phyloP scores from a whole-genome alignment of 352 stramenopile species.

The Phytophthora melonis region DNA sequence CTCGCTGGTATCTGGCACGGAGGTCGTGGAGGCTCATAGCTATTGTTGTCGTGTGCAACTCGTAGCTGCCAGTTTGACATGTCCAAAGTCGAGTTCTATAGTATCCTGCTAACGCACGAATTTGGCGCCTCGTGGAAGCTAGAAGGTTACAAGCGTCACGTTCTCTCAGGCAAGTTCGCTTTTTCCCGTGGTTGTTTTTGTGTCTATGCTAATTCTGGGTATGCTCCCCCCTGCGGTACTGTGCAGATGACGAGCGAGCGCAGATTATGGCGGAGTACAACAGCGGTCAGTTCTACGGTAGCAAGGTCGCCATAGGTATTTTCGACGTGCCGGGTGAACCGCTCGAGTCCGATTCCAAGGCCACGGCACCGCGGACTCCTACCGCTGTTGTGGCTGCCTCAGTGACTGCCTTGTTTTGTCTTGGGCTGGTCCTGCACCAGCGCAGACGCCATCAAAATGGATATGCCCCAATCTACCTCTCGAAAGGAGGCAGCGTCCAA shows the following conservation, averaged over 20 bases:
- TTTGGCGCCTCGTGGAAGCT: slow-evolving; percentile 43
- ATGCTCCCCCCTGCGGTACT: background rate
- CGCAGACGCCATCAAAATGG: slow-evolving; percentile 67
- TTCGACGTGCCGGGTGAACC: slow-evolving; percentile 58
- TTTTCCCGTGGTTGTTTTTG: background rate
- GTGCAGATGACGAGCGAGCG: slow-evolving; percentile 55
- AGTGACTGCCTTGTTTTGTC: slow-evolving; percentile 47
- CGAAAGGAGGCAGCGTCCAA: slow-evolving; percentile 54
- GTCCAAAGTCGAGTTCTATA: slow-evolving; percentile 70
- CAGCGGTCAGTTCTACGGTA: slow-evolving; percentile 68
- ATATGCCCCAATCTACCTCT: slow-evolving; percentile 62
- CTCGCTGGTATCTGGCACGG: background rate
- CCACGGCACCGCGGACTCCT: slow-evolving; percentile 40
- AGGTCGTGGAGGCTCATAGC: background rate
- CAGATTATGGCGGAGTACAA: slow-evolving; percentile 71
- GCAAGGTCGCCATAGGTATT: slow-evolving; percentile 69
- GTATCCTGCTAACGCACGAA: slow-evolving; percentile 61
- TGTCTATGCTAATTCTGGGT: background rate
- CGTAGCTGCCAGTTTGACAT: slow-evolving; percentile 72
- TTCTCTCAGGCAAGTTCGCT: slow-evolving; percentile 49
- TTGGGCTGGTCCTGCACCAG: slow-evolving; percentile 67
- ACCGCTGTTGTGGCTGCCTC: slow-evolving; percentile 56
- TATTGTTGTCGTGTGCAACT: background rate
- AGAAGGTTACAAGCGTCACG: slow-evolving; percentile 69
- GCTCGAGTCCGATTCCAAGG: slow-evolving; percentile 44